These are phyloP conservation scores for Maudiozyma pseudohumilis DNA, from an alignment of 805 yeast species.

Conservation along the genomic window DNA sequence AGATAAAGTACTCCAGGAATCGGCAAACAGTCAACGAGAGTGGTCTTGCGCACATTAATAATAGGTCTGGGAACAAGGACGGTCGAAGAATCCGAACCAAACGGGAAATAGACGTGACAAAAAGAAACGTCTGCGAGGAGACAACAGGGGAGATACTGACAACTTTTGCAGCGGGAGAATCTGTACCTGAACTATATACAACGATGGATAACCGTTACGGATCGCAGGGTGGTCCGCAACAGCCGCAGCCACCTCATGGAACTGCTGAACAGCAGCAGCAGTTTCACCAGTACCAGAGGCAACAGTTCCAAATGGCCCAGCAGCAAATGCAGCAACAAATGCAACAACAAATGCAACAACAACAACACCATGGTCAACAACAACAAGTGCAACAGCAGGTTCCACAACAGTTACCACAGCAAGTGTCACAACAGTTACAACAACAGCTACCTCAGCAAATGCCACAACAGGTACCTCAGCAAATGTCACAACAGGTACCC, in stretches of 20 bases:
- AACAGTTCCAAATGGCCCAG: not conserved
- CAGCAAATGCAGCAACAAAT: not conserved
- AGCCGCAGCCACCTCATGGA: not conserved
- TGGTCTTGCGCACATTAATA: no score
- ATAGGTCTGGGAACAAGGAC: no score
- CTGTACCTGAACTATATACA: no score
- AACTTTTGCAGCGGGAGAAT: no score
- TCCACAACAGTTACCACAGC: not conserved
- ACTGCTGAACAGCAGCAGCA: not conserved
- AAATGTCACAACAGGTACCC: not conserved
- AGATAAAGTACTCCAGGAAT: no score
- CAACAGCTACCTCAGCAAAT: constrained; percentile 1
- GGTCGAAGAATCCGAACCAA: no score
- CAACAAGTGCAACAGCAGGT: not conserved
- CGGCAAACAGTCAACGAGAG: no score
- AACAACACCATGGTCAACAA: not conserved
- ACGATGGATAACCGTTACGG: not conserved
- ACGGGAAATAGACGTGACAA: no score
- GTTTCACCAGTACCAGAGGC: not conserved
- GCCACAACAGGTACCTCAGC: not conserved
- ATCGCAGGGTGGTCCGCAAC: not conserved
- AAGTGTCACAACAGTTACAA: not conserved
- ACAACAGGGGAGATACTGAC: no score
- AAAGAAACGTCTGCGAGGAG: no score
- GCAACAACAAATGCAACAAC: not conserved